Evolutionary conservation across 75 land plant species (phyloP).

Genomic region (Cryptomeria japonica): DNA sequence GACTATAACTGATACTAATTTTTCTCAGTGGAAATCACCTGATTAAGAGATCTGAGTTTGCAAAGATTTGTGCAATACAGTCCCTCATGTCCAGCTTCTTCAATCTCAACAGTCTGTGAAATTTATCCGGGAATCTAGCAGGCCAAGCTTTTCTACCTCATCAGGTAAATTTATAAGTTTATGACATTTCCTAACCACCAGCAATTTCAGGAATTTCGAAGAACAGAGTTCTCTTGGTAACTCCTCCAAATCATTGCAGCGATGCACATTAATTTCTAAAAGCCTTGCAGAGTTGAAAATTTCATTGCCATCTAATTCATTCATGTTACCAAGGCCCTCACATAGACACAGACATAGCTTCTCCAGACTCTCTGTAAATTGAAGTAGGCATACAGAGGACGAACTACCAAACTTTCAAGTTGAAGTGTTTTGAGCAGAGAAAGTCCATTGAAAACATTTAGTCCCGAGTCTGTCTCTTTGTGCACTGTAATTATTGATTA

Average conservation of each 20-base stretch:
- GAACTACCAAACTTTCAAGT: neutral
- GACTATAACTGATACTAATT: neutral
- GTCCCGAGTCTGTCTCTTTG: neutral
- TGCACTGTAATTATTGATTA: neutral
- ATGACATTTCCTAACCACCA: neutral
- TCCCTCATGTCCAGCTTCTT: slow-evolving; percentile 3
- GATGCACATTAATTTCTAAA: neutral
- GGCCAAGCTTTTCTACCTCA: neutral
- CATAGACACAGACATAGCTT: neutral
- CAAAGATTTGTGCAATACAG: neutral
- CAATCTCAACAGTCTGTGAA: neutral
- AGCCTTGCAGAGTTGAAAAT: neutral
- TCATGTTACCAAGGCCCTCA: slow-evolving; percentile 1
- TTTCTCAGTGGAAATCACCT: neutral
- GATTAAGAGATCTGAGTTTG: neutral
- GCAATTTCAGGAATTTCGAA: neutral
- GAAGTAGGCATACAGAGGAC: neutral
- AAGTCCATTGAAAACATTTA: neutral
- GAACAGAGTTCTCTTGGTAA: neutral
- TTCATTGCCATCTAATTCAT: neutral
- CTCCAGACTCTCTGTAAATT: neutral
- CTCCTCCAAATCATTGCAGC: neutral
- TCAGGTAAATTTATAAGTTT: neutral
- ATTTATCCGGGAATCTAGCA: neutral
- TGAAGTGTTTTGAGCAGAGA: neutral